Conservation (phyloP, 352 stramenopile genomes). For the Phytophthora europaea region DNA sequence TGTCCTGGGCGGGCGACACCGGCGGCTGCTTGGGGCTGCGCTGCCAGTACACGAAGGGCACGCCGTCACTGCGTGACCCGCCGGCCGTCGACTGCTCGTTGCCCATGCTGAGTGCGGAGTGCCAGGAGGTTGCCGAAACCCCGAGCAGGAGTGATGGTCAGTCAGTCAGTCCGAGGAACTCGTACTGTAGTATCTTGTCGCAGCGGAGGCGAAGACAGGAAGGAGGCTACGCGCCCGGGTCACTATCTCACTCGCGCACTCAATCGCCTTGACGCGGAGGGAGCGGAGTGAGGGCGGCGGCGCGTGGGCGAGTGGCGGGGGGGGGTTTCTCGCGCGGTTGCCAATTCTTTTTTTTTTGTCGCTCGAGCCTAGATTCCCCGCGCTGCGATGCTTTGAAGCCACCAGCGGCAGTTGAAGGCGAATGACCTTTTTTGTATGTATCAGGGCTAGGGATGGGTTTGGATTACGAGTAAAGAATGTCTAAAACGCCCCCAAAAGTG, state of each 20-base stretch:
- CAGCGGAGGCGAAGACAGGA: neutral
- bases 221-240: neutral
- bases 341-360: conserved; percentile 18
- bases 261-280: neutral
- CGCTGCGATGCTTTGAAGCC: conserved; percentile 3
- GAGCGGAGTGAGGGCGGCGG: neutral
- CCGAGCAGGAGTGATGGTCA: conserved; percentile 39
- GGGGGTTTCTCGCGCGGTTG: conserved; percentile 3
- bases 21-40: conserved; percentile 32
- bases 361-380: conserved; percentile 6
- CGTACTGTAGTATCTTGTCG: conserved; percentile 12
- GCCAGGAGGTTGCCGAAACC: neutral
- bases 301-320: neutral
- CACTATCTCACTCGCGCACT: neutral
- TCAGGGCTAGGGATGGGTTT: too few species aligned
- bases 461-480: too few species aligned
- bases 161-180: neutral
- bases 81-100: conserved; percentile 65
- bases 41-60: conserved; percentile 80
- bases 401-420: conserved; percentile 18
- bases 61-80: conserved; percentile 52
- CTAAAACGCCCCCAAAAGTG: too few species aligned
- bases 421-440: conserved; percentile 17
- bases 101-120: conserved; percentile 45
- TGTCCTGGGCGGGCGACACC: conserved; percentile 23